Conservation (phyloP, 2,329 filamentous ascomycete genomes). For the Penicillium hesseltinei region DNA sequence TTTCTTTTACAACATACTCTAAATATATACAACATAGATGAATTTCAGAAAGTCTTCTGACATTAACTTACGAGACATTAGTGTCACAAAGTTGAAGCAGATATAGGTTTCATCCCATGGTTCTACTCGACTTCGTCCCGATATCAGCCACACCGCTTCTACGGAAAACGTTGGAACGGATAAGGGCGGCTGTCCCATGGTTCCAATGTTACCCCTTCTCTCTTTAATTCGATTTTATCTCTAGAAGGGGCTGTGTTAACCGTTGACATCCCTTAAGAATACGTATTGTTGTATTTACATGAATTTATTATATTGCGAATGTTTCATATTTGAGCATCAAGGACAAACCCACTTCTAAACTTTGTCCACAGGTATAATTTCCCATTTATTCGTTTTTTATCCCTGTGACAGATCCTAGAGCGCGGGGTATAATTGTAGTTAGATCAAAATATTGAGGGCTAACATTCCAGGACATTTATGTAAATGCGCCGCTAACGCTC, state of each 20-base stretch:
- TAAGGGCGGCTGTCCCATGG: slow-evolving; percentile 15
- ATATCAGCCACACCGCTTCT: slow-evolving; percentile 29
- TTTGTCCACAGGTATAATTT: not conserved
- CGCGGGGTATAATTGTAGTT: slow-evolving; percentile 7
- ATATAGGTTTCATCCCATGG: slow-evolving; percentile 8
- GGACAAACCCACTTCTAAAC: not conserved
- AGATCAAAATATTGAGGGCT: not conserved
- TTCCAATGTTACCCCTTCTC: slow-evolving; percentile 19
- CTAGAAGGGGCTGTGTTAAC: not conserved
- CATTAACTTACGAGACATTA: not conserved
- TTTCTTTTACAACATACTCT: not conserved
- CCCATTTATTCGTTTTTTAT: not conserved
- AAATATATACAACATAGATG: not conserved
- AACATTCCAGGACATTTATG: slow-evolving; percentile 11
- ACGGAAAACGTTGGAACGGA: not conserved
- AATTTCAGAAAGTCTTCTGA: not conserved
- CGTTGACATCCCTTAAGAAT: not conserved
- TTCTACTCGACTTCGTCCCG: not conserved
- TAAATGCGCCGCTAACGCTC: slow-evolving; percentile 13
- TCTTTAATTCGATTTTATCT: slow-evolving; percentile 2
- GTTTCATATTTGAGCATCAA: not conserved
- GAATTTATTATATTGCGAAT: not conserved
- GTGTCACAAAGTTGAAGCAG: not conserved
- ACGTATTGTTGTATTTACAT: no score
- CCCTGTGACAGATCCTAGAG: slow-evolving; percentile 11